phyloP scores from a whole-genome alignment of 2,329 filamentous ascomycete genomes.

The Ascochyta viciae-villosae region DNA sequence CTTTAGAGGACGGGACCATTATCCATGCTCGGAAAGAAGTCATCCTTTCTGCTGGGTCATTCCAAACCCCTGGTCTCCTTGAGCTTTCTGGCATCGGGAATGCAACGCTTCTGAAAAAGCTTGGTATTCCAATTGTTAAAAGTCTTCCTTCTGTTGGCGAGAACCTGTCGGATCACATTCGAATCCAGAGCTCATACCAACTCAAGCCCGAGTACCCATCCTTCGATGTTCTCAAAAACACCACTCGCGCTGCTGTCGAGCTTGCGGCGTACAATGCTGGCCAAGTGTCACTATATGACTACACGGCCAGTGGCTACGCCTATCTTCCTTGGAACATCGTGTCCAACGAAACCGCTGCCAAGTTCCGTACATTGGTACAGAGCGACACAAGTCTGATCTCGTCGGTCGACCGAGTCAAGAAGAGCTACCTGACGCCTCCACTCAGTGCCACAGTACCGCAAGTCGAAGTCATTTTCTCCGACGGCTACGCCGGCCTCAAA shows the following conservation, averaged over 20 bases:
- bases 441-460: slow-evolving; percentile 47
- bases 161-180: slow-evolving; percentile 45
- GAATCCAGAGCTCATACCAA: slow-evolving; percentile 33
- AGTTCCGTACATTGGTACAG: slow-evolving; percentile 45
- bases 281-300: slow-evolving; percentile 49
- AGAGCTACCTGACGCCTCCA: slow-evolving; percentile 45
- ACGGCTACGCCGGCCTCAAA: slow-evolving; percentile 54
- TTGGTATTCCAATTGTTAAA: slow-evolving; percentile 30
- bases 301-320: slow-evolving; percentile 50
- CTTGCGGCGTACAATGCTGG: slow-evolving; percentile 47
- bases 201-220: slow-evolving; percentile 33
- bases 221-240: slow-evolving; percentile 33
- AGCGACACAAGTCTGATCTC: slow-evolving; percentile 21
- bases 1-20: slow-evolving; percentile 36
- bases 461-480: slow-evolving; percentile 55
- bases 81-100: slow-evolving; percentile 38
- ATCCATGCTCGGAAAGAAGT: slow-evolving; percentile 41
- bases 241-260: slow-evolving; percentile 49
- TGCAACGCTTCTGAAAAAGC: slow-evolving; percentile 19
- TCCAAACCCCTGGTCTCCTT: slow-evolving; percentile 36
- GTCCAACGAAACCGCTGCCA: slow-evolving; percentile 40
- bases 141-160: slow-evolving; percentile 35
- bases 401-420: slow-evolving; percentile 28
- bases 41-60: slow-evolving; percentile 37
- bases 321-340: slow-evolving; percentile 54